Conservation (phyloP, 2,329 filamentous ascomycete species). For the Hypoxylon sp. region DNA sequence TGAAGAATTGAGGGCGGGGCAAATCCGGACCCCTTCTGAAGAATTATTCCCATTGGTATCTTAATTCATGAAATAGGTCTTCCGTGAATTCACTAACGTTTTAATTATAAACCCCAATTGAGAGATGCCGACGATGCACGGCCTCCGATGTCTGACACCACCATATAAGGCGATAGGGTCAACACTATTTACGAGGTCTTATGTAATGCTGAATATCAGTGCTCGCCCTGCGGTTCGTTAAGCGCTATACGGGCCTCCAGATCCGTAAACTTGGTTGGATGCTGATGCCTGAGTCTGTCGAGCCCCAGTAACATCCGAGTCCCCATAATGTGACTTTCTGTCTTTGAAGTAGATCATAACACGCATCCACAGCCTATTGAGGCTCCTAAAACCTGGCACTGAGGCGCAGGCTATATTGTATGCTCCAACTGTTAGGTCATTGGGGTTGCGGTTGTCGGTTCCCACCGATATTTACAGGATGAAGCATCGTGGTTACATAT, state of each 20-base stretch:
- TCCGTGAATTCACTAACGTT: not conserved
- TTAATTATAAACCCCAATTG: not conserved
- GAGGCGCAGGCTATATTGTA: conserved; percentile 6
- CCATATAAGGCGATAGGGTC: conserved; percentile 22
- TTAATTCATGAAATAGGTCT: conserved; percentile 23
- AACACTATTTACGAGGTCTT: conserved; percentile 24
- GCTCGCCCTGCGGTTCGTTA: not conserved
- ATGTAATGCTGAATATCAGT: conserved; percentile 2
- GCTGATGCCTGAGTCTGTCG: conserved; percentile 3
- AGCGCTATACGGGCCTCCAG: conserved; percentile 7
- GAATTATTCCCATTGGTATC: conserved; percentile 15
- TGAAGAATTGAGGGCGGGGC: conserved; percentile 34
- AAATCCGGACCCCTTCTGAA: conserved; percentile 19
- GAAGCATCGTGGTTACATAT: conserved; percentile 4
- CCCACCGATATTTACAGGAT: conserved; percentile 6
- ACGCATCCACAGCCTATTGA: conserved; percentile 2
- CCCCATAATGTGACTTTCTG: conserved; percentile 1
- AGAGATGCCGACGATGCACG: conserved; percentile 21
- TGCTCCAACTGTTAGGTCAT: not conserved
- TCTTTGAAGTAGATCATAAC: not conserved
- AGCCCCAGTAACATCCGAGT: conserved; percentile 9
- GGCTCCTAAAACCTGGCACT: conserved; percentile 7
- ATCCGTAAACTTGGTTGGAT: conserved; percentile 22
- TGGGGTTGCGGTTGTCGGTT: conserved; percentile 14
- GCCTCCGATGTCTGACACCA: conserved; percentile 23